Evolutionary conservation across 2,329 filamentous ascomycete genomes (phyloP).

Genomic region (Aspergillus niger): DNA sequence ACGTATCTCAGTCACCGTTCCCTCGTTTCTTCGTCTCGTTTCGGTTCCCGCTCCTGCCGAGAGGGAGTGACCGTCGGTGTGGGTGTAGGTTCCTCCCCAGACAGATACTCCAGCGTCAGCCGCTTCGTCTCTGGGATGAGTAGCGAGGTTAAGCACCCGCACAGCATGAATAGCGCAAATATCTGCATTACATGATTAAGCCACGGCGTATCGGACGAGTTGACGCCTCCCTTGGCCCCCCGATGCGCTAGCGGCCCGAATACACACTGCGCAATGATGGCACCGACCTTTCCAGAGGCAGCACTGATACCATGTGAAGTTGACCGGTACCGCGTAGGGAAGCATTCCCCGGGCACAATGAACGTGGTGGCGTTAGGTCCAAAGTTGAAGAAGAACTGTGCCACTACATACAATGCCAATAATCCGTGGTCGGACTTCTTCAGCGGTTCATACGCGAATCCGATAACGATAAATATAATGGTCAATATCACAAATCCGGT

Average conservation of each 20-base stretch:
- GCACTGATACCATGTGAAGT: conserved; percentile 68
- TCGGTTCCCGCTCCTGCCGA: background rate
- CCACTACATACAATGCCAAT: conserved; percentile 64
- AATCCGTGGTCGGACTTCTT: conserved; percentile 48
- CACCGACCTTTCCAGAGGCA: conserved; percentile 67
- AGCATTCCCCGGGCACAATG: conserved; percentile 65
- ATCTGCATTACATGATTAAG: conserved; percentile 75
- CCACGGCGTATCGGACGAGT: conserved; percentile 62
- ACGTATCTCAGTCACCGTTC: background rate
- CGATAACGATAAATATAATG: conserved; percentile 63
- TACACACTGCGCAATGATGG: conserved; percentile 67
- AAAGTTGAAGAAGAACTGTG: conserved; percentile 60
- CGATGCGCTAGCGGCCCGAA: conserved; percentile 64
- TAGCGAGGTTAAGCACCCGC: conserved; percentile 67
- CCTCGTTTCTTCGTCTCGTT: background rate
- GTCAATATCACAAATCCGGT: conserved; percentile 64
- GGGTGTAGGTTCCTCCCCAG: conserved; percentile 53
- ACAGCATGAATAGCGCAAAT: conserved; percentile 78
- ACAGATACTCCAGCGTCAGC: conserved; percentile 70
- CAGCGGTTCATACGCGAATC: conserved; percentile 55
- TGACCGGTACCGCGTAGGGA: conserved; percentile 64
- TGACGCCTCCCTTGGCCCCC: conserved; percentile 47
- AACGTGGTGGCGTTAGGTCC: conserved; percentile 65
- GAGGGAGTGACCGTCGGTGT: background rate
- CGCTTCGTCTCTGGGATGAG: conserved; percentile 79